A percentile compares a stretch with the other conserved stretches of the same genome.
These are phyloP conservation scores for Chrysanthemum seticuspe DNA, from an alignment of 129 eudicot genomes.

Conservation along the genomic window DNA sequence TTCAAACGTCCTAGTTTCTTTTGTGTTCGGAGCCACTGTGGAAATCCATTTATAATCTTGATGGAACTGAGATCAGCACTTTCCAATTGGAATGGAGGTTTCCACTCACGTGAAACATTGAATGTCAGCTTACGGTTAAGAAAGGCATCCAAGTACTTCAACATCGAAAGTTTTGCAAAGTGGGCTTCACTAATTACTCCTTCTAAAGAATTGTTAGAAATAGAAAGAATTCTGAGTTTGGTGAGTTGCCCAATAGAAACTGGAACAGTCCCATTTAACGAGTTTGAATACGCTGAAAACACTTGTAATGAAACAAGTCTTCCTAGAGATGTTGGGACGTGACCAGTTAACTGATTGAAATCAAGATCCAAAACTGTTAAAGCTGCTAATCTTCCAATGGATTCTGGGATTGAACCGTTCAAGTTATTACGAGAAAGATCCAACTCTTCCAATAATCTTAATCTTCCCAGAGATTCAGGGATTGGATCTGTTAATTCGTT, in stretches of 20 bases:
- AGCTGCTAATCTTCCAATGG: not conserved
- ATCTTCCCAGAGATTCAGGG: not conserved
- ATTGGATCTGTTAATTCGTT: not conserved
- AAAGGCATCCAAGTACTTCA: not conserved
- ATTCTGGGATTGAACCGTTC: not conserved
- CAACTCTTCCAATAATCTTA: not conserved
- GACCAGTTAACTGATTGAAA: not conserved
- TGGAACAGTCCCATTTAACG: no score
- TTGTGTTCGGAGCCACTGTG: constrained; percentile 29
- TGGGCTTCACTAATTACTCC: constrained; percentile 24
- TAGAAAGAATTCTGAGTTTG: not conserved
- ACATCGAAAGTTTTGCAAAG: not conserved
- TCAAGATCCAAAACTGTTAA: not conserved
- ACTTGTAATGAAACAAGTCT: not conserved
- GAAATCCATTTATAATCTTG: constrained; percentile 19
- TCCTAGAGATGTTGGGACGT: not conserved
- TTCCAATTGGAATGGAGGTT: constrained; percentile 19
- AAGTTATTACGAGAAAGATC: not conserved
- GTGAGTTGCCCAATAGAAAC: not conserved
- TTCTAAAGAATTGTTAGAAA: not conserved
- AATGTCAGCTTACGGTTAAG: no score
- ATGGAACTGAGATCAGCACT: not conserved
- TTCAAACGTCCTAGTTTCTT: not conserved
- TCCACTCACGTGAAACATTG: not conserved
- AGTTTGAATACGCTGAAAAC: not conserved